phyloP scores from a whole-genome alignment of 176 grass and related monocot genomes.

The Phragmites australis region DNA sequence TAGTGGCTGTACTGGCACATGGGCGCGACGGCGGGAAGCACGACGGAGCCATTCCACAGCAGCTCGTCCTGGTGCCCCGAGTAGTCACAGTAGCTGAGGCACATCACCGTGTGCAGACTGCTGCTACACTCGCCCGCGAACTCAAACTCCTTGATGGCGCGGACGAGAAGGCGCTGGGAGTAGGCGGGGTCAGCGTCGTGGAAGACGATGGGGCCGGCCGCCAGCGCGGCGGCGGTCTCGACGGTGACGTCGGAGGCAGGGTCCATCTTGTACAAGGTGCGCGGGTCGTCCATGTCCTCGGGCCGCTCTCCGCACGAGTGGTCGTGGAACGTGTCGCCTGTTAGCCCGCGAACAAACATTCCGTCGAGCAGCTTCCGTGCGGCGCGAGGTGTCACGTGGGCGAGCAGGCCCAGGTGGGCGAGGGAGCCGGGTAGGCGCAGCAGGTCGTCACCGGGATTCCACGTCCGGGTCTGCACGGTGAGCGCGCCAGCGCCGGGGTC shows the following conservation, averaged over 20 bases:
- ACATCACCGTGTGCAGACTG: constrained; percentile 61
- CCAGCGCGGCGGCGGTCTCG: constrained; percentile 72
- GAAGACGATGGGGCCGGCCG: constrained; percentile 68
- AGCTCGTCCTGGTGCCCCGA: constrained; percentile 84
- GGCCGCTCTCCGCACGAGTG: constrained; percentile 73
- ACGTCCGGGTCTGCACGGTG: no score
- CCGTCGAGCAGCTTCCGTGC: no score
- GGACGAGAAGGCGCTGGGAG: constrained; percentile 53
- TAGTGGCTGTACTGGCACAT: no score
- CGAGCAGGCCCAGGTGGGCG: no score
- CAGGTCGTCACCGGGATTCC: no score
- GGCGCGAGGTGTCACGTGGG: no score
- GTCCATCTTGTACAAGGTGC: constrained; percentile 59
- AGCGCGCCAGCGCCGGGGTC: no score
- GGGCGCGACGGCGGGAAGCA: no score
- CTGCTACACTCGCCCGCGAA: constrained; percentile 69
- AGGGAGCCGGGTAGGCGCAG: no score
- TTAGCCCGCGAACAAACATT: no score
- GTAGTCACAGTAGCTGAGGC: constrained; percentile 78
- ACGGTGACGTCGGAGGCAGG: constrained; percentile 77
- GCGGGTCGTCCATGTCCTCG: constrained; percentile 75
- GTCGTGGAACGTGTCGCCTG: constrained; percentile 58
- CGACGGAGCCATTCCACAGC: constrained; percentile 37
- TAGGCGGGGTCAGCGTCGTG: constrained; percentile 44
- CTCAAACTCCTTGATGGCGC: constrained; percentile 56